Percentiles rank a stretch among this genome's conserved stretches.
Conservation (phyloP, 495 filamentous ascomycete species). For the Neurospora sp. region DNA sequence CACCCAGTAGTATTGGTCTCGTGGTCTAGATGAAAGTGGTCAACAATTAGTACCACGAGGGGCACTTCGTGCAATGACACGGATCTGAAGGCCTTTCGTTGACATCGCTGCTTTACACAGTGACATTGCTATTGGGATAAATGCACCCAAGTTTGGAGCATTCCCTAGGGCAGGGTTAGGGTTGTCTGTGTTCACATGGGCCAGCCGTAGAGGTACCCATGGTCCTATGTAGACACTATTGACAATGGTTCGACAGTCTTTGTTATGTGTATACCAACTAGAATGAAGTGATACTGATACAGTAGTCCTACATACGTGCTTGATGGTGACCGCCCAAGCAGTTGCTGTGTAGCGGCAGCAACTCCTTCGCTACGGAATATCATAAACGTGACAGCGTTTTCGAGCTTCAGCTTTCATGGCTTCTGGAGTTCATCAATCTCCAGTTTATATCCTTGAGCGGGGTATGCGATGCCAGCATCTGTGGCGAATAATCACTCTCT, state of each 20-base stretch:
- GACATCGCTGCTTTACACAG: background rate
- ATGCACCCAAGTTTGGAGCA: background rate
- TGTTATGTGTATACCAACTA: background rate
- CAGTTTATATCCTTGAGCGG: background rate
- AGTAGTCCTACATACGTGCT: background rate
- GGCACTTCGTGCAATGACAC: background rate
- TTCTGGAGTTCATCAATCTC: background rate
- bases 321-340: background rate
- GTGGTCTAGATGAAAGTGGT: background rate
- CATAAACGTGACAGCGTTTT: background rate
- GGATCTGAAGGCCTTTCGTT: background rate
- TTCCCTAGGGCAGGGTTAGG: background rate
- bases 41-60: background rate
- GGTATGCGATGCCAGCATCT: background rate
- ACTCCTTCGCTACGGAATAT: background rate
- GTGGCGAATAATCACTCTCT: background rate
- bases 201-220: background rate
- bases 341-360: background rate
- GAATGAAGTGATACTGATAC: background rate
- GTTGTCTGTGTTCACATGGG: background rate
- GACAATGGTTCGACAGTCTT: background rate
- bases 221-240: background rate
- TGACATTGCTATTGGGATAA: background rate
- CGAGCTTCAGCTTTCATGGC: background rate
- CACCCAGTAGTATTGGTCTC: background rate